Evolutionary conservation across 805 yeast species (phyloP), one percentile per base, ranked within the genome.

Genomic region (Ogataea degrootiae): DNA sequence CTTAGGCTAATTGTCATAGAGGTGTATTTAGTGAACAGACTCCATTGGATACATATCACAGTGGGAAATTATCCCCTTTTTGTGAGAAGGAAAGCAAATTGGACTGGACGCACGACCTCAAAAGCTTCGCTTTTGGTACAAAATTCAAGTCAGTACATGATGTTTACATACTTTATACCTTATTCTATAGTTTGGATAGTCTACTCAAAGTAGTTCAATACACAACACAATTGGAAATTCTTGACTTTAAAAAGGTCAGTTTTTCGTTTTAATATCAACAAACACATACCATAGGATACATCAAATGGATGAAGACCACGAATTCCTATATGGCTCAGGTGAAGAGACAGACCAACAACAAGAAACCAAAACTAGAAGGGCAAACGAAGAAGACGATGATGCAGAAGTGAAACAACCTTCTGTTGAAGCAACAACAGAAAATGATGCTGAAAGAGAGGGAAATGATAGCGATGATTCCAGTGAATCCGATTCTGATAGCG

Each of bases 301-400:
- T 34, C 41, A 40, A 33, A 63, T 63, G 65, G 87, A 83, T 48
- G 87, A 83, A 52, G 89, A 82, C 47, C 87, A 84, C 59, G 87
- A 83, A 19, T 83, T 76, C 59, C 73, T 82, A 49, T 82, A 82
- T 58, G 85, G 85, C 14, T 73, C 80, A 6, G 83, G 72, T 40
- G 76, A 71, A 42, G 66, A 64, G 29, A 49, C 48, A 34, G 53
- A 53, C 39, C 50, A 46, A 23, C 54, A 54, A 34, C 53, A 57
- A 34, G 46, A 55, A 34, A 45, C 50, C 4, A 53, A 57, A 17
- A 52, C 56, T 15, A 49, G 50, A 29, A 57, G 44, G 54, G 56
- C 52, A 41, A 54, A 49, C 46, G 62, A 54, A 41, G 58, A 55
- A 14, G 59, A 50, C 16, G 58, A 49, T 42, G 34, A 42, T 46